Evolutionary conservation across 441 rosid species (phyloP), one percentile per base, ranked within the genome.

Genomic region (Adansonia gregorii): DNA sequence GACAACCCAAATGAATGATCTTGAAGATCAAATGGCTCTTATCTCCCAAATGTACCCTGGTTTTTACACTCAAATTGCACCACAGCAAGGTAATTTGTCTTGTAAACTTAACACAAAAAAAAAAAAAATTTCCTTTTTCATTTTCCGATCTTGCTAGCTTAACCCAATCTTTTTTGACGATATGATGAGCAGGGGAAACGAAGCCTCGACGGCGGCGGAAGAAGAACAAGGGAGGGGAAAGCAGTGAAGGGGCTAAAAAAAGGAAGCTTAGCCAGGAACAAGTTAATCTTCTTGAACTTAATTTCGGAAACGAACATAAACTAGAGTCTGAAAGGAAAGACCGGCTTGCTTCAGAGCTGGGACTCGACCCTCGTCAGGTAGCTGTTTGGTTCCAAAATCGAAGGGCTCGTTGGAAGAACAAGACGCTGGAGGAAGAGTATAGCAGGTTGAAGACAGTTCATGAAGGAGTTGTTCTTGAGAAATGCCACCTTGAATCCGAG

Each of bases 381-480:
- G 98, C 97, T 4, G 91, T 94, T 22, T 94, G 97, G 98, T 94
- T 94, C 79, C 98, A 93, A 55, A 94, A 94, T 88, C 82, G 94
- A 43, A 83, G 97, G 58, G 97, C 97, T 60, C 87, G 98, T 4
- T 92, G 94, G 92, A 93, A 93, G 89, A 90, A 84, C 85, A 92
- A 89, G 90, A 93, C 86, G 82, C 87, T 93, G 0, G 97, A 94
- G 78, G 95, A 94, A 64, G 97, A 89, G 72, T 90, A 88, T 51
- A 45, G 85, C 19, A 91, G 79, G 79, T 64, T 94, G 27, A 92
- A 89, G 71, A 65, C 85, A 1, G 72, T 78, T 14, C 85, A 91
- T 71, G 94, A 93, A 6, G 78, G 20, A 20, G 84, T 66, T 19
- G 75, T 89, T 45, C 75, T 89, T 2, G 91, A 90, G 64, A 93